Evolutionary conservation across 176 grass and related monocot genomes (phyloP).

Genomic region (Phoenix roebelenii): DNA sequence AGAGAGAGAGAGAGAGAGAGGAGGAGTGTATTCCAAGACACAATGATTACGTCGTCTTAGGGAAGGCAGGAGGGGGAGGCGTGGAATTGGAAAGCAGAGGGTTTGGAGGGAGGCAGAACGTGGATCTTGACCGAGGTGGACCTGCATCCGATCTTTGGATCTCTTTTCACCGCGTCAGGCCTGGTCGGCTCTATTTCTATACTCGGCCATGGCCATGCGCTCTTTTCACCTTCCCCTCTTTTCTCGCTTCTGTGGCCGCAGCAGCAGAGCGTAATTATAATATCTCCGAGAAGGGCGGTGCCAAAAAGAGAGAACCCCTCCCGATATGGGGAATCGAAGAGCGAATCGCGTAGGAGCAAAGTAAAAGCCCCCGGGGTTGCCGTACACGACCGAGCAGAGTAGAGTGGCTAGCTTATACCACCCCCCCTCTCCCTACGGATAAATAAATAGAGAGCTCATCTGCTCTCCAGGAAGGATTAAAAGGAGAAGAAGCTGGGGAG

Average conservation of each 20-base stretch:
- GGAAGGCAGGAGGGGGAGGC: constrained; percentile 41
- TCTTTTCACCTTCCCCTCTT: constrained; percentile 8
- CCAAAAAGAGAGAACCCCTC: constrained; percentile 65
- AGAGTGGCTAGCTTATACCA: too few species aligned
- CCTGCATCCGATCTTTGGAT: background rate
- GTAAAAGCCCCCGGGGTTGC: constrained; percentile 38
- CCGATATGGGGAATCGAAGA: constrained; percentile 51
- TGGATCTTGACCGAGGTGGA: constrained; percentile 66
- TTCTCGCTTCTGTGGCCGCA: constrained; percentile 38
- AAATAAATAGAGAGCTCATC: too few species aligned
- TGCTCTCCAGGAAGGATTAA: too few species aligned
- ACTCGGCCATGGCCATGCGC: constrained; percentile 22
- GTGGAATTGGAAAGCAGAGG: constrained; percentile 65
- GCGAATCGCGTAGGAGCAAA: constrained; percentile 76
- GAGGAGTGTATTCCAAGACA: constrained; percentile 97
- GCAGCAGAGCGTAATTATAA: constrained; percentile 57
- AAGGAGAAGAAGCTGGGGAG: too few species aligned
- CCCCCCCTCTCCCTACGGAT: too few species aligned
- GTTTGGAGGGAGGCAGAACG: constrained; percentile 39
- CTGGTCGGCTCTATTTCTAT: constrained; percentile 43
- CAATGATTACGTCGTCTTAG: constrained; percentile 84
- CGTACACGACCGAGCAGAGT: too few species aligned
- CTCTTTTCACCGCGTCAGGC: constrained; percentile 18
- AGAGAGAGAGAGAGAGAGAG: constrained; percentile 3
- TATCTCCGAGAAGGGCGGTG: constrained; percentile 21